Conservation (phyloP, 2,329 filamentous ascomycete genomes). For the Alternaria ethzedia region DNA sequence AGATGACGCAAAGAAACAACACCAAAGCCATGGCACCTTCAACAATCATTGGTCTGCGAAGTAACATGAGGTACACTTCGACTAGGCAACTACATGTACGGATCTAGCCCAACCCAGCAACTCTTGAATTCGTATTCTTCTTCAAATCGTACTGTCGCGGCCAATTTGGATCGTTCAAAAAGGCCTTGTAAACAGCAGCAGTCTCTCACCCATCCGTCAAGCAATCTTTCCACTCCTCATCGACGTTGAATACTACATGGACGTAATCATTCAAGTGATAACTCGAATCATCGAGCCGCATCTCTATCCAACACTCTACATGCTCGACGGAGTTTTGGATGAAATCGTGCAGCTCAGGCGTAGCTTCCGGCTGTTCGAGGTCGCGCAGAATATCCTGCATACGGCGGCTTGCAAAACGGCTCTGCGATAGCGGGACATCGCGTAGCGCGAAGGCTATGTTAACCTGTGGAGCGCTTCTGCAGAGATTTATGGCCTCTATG, state of each 20-base stretch:
- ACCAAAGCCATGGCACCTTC: background rate
- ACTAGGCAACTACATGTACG: background rate
- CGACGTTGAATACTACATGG: background rate
- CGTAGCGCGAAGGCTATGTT: background rate
- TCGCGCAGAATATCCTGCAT: background rate
- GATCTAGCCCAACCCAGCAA: background rate
- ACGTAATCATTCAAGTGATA: background rate
- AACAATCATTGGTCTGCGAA: background rate
- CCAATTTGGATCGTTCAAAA: background rate
- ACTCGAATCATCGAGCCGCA: background rate
- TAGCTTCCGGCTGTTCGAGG: background rate
- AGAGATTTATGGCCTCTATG: background rate
- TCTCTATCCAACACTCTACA: background rate
- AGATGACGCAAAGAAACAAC: background rate
- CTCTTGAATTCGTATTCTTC: background rate
- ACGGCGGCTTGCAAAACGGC: background rate
- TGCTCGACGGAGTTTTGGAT: background rate
- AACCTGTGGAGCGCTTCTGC: background rate
- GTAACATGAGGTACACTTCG: background rate
- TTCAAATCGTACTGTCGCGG: background rate
- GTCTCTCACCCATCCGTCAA: background rate
- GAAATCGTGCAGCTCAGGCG: background rate
- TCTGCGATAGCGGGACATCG: background rate
- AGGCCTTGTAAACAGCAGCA: background rate
- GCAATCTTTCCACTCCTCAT: background rate